phyloP scores from a whole-genome alignment of 2,329 filamentous ascomycete species.

The Chrysosporium queenslandicum region DNA sequence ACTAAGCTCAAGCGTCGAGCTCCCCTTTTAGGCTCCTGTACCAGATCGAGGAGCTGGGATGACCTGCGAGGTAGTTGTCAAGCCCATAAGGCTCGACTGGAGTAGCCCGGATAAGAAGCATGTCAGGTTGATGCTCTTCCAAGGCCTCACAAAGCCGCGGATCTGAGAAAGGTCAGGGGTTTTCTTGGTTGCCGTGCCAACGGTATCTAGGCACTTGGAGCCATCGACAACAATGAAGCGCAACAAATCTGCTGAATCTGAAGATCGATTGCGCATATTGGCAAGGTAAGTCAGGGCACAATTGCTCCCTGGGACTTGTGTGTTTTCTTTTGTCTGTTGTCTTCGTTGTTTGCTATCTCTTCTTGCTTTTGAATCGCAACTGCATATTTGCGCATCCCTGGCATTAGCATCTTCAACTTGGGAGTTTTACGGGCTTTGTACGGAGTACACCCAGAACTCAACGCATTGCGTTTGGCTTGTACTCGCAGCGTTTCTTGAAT shows the following conservation, averaged over 20 bases:
- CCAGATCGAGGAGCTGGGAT: no score
- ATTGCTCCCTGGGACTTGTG: background rate
- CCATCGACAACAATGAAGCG: background rate
- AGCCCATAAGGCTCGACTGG: no score
- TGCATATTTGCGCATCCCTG: background rate
- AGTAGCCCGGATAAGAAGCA: no score
- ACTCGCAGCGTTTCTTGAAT: no score
- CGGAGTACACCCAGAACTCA: conserved; percentile 13
- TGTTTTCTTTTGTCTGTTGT: background rate
- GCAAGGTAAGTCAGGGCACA: background rate
- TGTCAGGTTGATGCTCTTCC: no score
- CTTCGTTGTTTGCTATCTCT: background rate
- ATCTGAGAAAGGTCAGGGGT: no score
- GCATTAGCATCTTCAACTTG: no score
- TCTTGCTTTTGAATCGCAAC: background rate
- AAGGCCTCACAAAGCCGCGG: no score
- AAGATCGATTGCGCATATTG: background rate
- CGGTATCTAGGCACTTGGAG: background rate
- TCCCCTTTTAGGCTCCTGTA: no score
- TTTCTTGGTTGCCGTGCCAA: background rate
- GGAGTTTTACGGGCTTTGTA: background rate
- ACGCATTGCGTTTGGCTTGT: no score
- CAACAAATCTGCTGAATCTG: background rate
- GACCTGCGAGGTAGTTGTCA: no score
- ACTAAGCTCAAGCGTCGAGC: no score